Evolutionary conservation across 2,329 filamentous ascomycete species (phyloP), one percentile per base, ranked within the genome.

Genomic region (Xylaria sp.): DNA sequence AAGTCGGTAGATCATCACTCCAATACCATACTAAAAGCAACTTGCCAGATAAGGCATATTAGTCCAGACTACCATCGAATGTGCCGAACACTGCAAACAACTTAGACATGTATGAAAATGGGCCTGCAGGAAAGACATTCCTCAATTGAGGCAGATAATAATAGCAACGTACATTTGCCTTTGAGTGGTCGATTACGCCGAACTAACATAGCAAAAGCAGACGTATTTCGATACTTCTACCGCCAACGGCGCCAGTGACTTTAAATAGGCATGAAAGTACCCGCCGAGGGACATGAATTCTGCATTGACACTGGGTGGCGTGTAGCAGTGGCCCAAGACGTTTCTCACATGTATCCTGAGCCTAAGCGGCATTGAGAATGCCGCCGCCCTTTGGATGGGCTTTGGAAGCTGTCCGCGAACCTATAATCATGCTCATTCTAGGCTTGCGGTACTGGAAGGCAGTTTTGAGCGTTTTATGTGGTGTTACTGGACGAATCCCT

Each of bases 61-160:
- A 25, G 38, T 33, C 52, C 31, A 25, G 25, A 42, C 40, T 17
- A 19, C 38, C 11, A 40, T 50, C 23, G n/a, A 14, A 55, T 57
- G 23, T 58, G 38, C 38, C 37, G 9, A 65, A 47, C 3, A 40
- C 37, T 28, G 25, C 40, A 50, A 19, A 35, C 19, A 45, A 21
- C 19, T 49, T 17, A 56, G 14, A 46, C 40, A 38, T 40, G 45
- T 62, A 37, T 55, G 50, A 56, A 38, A 50, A n/a, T 28, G 9
- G 46, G 19, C 8, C 38, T 25, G 33, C 21, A 55, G 28, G 8
- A 12, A 31, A 23, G 35, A 25, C n/a, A 3, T 1, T 19, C 12
- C n/a, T 8, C 17, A 49, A 9, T 38, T 15, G 19, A 40, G 40
- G n/a, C 49, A 56, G 31, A 46, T 28, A 63, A 33, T 23, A 38